phyloP scores from a whole-genome alignment of 495 filamentous ascomycete genomes.

The Neurospora tetraspora region DNA sequence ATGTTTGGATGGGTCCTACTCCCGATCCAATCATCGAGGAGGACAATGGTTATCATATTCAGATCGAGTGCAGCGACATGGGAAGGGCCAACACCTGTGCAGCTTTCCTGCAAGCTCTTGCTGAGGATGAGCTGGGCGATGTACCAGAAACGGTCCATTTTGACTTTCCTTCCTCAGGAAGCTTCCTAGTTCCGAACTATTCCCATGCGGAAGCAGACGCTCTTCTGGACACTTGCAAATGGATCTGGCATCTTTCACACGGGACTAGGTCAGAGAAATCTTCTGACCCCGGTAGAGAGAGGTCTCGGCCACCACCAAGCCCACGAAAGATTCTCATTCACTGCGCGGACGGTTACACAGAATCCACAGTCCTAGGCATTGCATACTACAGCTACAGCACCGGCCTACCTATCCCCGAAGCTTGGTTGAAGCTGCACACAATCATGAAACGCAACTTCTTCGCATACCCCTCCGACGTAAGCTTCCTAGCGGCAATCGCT shows the following conservation, averaged over 20 bases:
- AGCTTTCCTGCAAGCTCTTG: slow-evolving; percentile 29
- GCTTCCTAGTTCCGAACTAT: slow-evolving; percentile 72
- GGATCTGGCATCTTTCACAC: slow-evolving; percentile 76
- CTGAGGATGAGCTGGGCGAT: slow-evolving; percentile 29
- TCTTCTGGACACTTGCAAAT: slow-evolving; percentile 75
- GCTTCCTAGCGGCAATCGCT: slow-evolving; percentile 64
- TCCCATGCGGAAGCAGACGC: slow-evolving; percentile 70
- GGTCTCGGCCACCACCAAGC: slow-evolving; percentile 24
- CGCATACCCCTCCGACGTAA: slow-evolving; percentile 82
- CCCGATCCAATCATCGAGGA: slow-evolving; percentile 52
- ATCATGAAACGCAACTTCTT: slow-evolving; percentile 86
- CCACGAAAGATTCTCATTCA: slow-evolving; percentile 71
- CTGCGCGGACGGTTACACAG: slow-evolving; percentile 93
- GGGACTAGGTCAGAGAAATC: slow-evolving; percentile 26
- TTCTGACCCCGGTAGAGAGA: not conserved
- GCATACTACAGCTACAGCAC: slow-evolving; percentile 89
- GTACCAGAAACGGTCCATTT: not conserved
- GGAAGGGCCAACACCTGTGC: slow-evolving; percentile 54
- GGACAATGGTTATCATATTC: slow-evolving; percentile 49
- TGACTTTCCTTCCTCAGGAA: slow-evolving; percentile 89
- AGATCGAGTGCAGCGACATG: slow-evolving; percentile 80
- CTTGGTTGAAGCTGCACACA: slow-evolving; percentile 79
- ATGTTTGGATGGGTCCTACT: slow-evolving; percentile 86
- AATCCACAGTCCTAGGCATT: slow-evolving; percentile 75
- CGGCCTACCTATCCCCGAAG: slow-evolving; percentile 65